phyloP scores from a whole-genome alignment of 371 early-diverging fungal species.

The Mortierella sp. region DNA sequence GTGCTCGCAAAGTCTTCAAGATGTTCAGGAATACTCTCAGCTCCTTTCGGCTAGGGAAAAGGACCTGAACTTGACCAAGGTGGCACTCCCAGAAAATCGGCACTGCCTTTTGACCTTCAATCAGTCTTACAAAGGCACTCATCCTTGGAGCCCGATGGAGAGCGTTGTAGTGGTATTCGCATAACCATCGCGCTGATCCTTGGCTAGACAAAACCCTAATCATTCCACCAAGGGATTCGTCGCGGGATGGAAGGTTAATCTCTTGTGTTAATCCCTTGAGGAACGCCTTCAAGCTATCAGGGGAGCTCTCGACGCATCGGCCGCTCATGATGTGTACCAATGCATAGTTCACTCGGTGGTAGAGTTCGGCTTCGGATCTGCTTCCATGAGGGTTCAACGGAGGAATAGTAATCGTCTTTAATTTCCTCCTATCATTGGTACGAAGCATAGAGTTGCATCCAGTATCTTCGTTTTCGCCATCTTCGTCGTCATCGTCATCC shows the following conservation, averaged over 20 bases:
- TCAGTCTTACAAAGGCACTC: conserved; percentile 11
- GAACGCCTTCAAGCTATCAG: background rate
- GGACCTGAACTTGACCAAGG: conserved; percentile 8
- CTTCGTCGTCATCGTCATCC: conserved; percentile 8
- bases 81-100: conserved; percentile 9
- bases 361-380: conserved; percentile 1
- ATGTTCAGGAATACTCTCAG: conserved; percentile 6
- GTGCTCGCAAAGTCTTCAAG: conserved; percentile 19
- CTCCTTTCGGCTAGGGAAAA: conserved; percentile 13
- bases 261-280: background rate
- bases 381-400: background rate
- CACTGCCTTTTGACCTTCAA: conserved; percentile 1
- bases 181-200: conserved; percentile 22
- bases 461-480: background rate
- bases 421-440: background rate
- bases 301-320: conserved; percentile 4
- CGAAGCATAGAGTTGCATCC: background rate
- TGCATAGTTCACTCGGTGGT: conserved; percentile 14
- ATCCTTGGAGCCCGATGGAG: conserved; percentile 3
- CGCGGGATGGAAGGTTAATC: conserved; percentile 4
- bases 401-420: background rate
- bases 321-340: conserved; percentile 17
- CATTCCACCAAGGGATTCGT: conserved; percentile 16
- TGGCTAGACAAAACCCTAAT: conserved; percentile 20
- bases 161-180: conserved; percentile 24